Evolutionary conservation across 1,284 basidiomycete species (phyloP).

Genomic region (Vanrija sp.): DNA sequence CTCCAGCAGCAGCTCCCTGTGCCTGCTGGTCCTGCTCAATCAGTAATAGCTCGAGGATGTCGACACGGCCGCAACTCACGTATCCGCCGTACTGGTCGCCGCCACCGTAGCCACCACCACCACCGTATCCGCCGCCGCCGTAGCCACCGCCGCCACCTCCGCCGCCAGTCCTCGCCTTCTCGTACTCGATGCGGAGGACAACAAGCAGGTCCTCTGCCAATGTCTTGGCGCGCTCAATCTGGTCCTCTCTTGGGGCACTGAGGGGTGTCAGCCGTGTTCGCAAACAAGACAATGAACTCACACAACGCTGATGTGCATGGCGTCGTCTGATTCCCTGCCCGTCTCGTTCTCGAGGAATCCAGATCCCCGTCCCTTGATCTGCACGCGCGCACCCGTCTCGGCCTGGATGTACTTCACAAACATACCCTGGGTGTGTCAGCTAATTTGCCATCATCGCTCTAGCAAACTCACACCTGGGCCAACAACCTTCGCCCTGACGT

Average conservation of each 20-base stretch:
- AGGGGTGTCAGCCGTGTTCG: constrained; percentile 5
- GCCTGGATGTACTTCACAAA: constrained; percentile 98
- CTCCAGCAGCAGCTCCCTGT: constrained; percentile 47
- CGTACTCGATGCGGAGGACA: constrained; percentile 78
- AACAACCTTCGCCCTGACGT: constrained; percentile 94
- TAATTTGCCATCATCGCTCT: neutral
- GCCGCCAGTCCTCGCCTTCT: constrained; percentile 58
- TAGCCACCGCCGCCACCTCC: constrained; percentile 50
- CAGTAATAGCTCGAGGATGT: constrained; percentile 48
- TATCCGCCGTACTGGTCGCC: constrained; percentile 72
- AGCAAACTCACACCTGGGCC: constrained; percentile 71
- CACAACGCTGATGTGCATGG: constrained; percentile 93
- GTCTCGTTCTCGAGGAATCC: constrained; percentile 95
- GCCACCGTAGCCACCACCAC: constrained; percentile 49
- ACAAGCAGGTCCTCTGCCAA: constrained; percentile 83
- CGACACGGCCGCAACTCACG: constrained; percentile 34
- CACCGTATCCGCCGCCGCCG: constrained; percentile 51
- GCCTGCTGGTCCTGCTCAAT: constrained; percentile 43
- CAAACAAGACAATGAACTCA: constrained; percentile 41
- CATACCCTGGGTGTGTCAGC: constrained; percentile 60
- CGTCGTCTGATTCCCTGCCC: constrained; percentile 81
- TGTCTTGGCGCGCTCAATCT: constrained; percentile 79
- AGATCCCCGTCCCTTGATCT: constrained; percentile 93
- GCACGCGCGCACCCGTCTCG: constrained; percentile 94
- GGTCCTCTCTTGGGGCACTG: constrained; percentile 82